Evolutionary conservation across 768 basidiomycete genomes (phyloP).

Genomic region (Lepiota venenata): DNA sequence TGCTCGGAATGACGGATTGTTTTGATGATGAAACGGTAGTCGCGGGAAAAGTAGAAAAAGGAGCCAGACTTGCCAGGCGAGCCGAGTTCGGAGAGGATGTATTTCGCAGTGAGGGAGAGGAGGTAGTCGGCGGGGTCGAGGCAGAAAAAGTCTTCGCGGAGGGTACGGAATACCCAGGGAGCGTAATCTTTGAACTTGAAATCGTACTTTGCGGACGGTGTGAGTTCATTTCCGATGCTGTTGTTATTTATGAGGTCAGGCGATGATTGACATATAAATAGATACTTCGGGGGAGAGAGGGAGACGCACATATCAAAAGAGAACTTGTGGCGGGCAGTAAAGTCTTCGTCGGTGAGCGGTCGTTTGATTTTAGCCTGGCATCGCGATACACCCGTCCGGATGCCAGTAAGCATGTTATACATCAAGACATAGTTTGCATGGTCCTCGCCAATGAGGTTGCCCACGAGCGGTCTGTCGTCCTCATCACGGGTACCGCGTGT

Average conservation of each 20-base stretch:
- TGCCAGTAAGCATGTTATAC: constrained; percentile 99
- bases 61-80: constrained; percentile 98
- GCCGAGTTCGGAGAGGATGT: constrained; percentile 96
- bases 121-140: constrained; percentile 98
- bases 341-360: constrained; percentile 83
- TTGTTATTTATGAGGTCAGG: background rate
- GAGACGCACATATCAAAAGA: constrained; percentile 92
- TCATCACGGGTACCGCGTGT: constrained; percentile 17
- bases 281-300: background rate
- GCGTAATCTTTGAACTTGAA: constrained; percentile 99
- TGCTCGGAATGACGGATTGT: constrained; percentile 95
- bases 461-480: constrained; percentile 69
- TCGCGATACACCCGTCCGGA: constrained; percentile 91
- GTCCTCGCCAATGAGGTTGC: constrained; percentile 96
- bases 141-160: constrained; percentile 92
- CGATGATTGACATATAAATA: background rate
- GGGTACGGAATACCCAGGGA: constrained; percentile 94
- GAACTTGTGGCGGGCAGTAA: constrained; percentile 85
- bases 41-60: constrained; percentile 98
- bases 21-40: constrained; percentile 99
- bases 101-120: constrained; percentile 93
- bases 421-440: constrained; percentile 99
- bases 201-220: constrained; percentile 96
- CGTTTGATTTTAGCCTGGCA: constrained; percentile 95
- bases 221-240: constrained; percentile 95